These are phyloP conservation scores for Aspergillus sergii DNA, from an alignment of 2,329 filamentous ascomycete species.

Conservation along the genomic window DNA sequence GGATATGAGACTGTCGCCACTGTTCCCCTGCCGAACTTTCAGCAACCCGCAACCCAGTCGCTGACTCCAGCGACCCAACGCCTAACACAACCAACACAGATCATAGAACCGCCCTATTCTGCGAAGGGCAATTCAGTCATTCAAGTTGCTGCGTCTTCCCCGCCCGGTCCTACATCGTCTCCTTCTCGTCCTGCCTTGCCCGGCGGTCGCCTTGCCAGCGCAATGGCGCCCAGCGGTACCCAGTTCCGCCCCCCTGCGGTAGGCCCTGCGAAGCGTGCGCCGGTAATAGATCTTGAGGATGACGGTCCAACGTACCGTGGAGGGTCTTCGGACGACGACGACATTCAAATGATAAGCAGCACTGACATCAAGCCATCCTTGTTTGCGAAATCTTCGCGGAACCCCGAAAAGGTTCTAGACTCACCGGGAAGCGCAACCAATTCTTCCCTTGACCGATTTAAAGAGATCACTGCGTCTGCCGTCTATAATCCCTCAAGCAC, in stretches of 20 bases:
- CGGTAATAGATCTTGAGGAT: constrained; percentile 54
- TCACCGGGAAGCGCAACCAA: constrained; percentile 38
- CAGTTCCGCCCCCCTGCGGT: constrained; percentile 60
- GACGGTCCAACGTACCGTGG: constrained; percentile 62
- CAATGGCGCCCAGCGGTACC: constrained; percentile 77
- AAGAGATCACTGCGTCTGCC: constrained; percentile 46
- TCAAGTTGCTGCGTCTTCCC: constrained; percentile 90
- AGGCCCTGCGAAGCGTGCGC: constrained; percentile 42
- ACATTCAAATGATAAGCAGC: constrained; percentile 45
- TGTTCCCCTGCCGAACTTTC: constrained; percentile 40
- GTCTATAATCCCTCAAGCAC: constrained; percentile 43
- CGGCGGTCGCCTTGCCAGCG: constrained; percentile 55
- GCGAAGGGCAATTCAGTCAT: constrained; percentile 51
- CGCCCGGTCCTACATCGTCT: constrained; percentile 57
- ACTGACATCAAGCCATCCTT: constrained; percentile 64
- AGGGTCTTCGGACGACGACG: constrained; percentile 63
- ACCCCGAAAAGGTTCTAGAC: constrained; percentile 44
- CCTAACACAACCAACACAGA: constrained; percentile 65
- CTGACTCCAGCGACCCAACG: constrained; percentile 52
- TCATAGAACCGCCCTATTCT: constrained; percentile 50
- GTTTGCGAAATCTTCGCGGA: constrained; percentile 52
- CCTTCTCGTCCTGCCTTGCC: constrained; percentile 39
- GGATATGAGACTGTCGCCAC: constrained; percentile 54
- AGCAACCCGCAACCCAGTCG: constrained; percentile 33
- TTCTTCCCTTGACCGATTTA: constrained; percentile 39